These are phyloP conservation scores for Rosa rugosa DNA, from an alignment of 306 rosid genomes.

Conservation along the genomic window DNA sequence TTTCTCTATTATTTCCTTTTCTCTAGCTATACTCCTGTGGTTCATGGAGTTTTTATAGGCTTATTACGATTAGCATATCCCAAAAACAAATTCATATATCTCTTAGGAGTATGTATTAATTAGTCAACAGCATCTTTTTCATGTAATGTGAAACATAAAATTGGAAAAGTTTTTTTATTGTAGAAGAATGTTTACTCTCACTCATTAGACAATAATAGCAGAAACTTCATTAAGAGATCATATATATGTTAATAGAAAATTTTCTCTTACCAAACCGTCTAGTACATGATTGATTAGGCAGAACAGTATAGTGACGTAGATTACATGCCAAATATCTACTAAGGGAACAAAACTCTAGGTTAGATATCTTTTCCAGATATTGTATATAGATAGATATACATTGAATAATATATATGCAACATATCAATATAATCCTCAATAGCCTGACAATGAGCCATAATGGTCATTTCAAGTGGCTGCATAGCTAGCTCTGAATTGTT, in stretches of 20 bases:
- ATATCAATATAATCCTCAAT: neutral
- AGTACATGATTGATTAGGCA: neutral
- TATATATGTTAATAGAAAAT: neutral
- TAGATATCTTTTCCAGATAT: neutral
- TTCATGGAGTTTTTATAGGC: neutral
- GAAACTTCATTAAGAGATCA: neutral
- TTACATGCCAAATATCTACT: neutral
- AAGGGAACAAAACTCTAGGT: neutral
- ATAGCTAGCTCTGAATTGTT: neutral
- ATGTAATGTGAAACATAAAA: neutral
- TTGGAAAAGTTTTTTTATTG: neutral
- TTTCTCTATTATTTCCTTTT: neutral
- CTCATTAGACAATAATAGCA: neutral
- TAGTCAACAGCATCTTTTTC: no score
- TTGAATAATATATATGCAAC: neutral
- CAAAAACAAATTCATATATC: neutral
- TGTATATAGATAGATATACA: neutral
- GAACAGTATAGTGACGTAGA: neutral
- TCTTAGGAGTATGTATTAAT: neutral
- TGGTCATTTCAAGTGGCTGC: neutral
- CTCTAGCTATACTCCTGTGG: neutral
- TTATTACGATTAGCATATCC: neutral
- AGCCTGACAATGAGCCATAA: neutral
- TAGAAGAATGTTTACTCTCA: neutral
- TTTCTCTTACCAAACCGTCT: neutral